Conservation (phyloP, 2,329 filamentous ascomycete species). For the Aspergillus sojae region DNA sequence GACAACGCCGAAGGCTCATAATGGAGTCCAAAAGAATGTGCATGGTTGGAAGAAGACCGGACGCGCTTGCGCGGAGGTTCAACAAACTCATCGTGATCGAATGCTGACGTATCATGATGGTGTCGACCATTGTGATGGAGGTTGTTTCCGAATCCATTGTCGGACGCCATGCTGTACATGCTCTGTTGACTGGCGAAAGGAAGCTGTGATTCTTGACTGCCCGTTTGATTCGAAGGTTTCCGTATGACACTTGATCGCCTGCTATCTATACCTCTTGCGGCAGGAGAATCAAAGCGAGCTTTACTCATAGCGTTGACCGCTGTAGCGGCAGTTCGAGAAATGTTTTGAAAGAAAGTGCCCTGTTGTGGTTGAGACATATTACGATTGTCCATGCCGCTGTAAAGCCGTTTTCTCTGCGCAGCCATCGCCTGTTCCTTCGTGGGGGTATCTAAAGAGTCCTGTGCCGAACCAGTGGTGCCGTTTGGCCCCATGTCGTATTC, state of each 20-base stretch:
- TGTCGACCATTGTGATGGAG: constrained; percentile 54
- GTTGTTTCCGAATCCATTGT: constrained; percentile 70
- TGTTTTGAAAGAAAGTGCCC: constrained; percentile 96
- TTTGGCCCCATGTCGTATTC: constrained; percentile 54
- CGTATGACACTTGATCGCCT: constrained; percentile 70
- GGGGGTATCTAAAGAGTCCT: constrained; percentile 83
- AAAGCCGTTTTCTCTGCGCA: constrained; percentile 87
- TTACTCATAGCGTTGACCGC: constrained; percentile 97
- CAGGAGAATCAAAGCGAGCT: constrained; percentile 87
- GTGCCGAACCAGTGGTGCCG: constrained; percentile 67
- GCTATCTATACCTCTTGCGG: constrained; percentile 65
- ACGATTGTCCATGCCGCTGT: constrained; percentile 74
- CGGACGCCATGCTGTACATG: constrained; percentile 68
- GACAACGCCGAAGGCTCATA: constrained; percentile 38
- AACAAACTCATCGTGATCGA: constrained; percentile 57
- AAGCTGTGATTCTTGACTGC: constrained; percentile 65
- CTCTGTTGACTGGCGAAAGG: constrained; percentile 81
- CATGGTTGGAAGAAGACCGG: constrained; percentile 58
- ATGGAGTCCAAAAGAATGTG: constrained; percentile 37
- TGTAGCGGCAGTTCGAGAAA: constrained; percentile 88
- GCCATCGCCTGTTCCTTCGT: constrained; percentile 99
- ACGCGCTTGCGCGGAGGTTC: constrained; percentile 84
- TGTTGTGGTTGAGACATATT: constrained; percentile 63
- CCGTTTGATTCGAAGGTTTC: constrained; percentile 66
- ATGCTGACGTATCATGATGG: constrained; percentile 46